Percentiles rank a stretch among this genome's conserved stretches.
Conservation (phyloP, 345 rosid genomes). For the Iberis pinnata region DNA sequence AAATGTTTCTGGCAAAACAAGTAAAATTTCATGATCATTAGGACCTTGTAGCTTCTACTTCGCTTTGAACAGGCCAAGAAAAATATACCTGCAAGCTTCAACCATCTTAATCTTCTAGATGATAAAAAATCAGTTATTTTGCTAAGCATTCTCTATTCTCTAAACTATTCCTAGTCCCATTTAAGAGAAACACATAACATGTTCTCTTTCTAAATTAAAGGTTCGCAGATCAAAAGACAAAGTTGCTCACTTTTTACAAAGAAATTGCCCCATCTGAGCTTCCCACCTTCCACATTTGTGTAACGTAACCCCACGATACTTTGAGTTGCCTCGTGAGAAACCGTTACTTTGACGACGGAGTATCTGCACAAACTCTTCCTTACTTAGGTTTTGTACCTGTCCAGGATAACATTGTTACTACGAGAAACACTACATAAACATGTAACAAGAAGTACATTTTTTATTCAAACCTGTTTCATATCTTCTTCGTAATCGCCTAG, state of each 20-base stretch:
- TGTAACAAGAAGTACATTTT: not conserved
- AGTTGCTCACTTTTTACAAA: slow-evolving; percentile 97
- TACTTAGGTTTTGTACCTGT: slow-evolving; percentile 37
- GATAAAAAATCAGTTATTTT: too few species aligned
- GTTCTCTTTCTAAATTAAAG: not conserved
- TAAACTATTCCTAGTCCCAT: too few species aligned
- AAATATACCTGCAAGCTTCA: too few species aligned
- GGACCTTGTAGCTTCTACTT: too few species aligned
- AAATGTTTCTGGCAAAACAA: too few species aligned
- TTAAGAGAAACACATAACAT: too few species aligned
- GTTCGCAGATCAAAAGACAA: too few species aligned
- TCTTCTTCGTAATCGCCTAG: slow-evolving; percentile 90
- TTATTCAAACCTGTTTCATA: slow-evolving; percentile 60
- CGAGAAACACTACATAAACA: too few species aligned
- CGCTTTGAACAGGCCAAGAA: too few species aligned
- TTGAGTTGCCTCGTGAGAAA: slow-evolving; percentile 94
- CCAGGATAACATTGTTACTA: not conserved
- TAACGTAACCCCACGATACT: slow-evolving; percentile 96
- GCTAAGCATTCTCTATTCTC: too few species aligned
- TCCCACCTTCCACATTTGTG: slow-evolving; percentile 99
- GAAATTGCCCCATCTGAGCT: slow-evolving; percentile 96
- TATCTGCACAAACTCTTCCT: slow-evolving; percentile 96
- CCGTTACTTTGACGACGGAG: slow-evolving; percentile 99
- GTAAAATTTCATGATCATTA: too few species aligned
- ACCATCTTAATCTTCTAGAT: too few species aligned